Percentiles rank a stretch among this genome's conserved stretches.
phyloP scores from a whole-genome alignment of 768 basidiomycete genomes.

The Megacollybia marginata region DNA sequence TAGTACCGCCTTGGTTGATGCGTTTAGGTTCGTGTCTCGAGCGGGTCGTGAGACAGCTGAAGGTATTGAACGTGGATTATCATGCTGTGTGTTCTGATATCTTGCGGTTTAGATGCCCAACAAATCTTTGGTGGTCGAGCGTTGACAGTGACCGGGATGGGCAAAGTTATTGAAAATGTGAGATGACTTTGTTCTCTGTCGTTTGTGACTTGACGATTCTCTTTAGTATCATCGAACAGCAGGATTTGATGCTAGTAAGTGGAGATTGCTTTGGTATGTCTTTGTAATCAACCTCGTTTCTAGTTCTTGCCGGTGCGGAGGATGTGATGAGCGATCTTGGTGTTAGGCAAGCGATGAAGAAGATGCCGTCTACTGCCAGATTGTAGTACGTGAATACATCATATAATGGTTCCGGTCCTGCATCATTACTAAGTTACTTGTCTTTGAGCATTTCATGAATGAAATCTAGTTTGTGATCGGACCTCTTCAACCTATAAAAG shows the following conservation, averaged over 20 bases:
- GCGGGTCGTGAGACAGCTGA: constrained; percentile 69
- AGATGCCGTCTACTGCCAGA: constrained; percentile 43
- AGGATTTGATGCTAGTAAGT: constrained; percentile 69
- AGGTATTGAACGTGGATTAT: constrained; percentile 20
- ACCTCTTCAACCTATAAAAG: too few species aligned
- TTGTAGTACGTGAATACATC: too few species aligned
- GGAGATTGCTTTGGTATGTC: constrained; percentile 5
- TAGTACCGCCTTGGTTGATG: too few species aligned
- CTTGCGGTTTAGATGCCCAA: constrained; percentile 49
- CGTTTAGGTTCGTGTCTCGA: constrained; percentile 54
- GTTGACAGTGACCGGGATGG: constrained; percentile 83
- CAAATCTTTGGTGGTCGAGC: constrained; percentile 89
- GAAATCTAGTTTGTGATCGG: too few species aligned
- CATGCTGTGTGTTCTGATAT: constrained; percentile 2
- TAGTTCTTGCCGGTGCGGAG: constrained; percentile 71
- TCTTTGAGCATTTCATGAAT: too few species aligned
- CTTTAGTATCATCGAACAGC: constrained; percentile 73
- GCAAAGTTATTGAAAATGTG: constrained; percentile 76
- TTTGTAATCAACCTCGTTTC: constrained; percentile 1
- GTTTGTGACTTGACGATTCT: constrained; percentile 2
- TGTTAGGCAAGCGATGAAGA: constrained; percentile 65
- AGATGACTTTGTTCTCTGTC: neutral
- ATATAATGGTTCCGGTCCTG: too few species aligned
- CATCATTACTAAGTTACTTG: too few species aligned
- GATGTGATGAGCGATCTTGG: constrained; percentile 70